Conservation (phyloP, 805 yeast species). For the Kodamaea leandrae region DNA sequence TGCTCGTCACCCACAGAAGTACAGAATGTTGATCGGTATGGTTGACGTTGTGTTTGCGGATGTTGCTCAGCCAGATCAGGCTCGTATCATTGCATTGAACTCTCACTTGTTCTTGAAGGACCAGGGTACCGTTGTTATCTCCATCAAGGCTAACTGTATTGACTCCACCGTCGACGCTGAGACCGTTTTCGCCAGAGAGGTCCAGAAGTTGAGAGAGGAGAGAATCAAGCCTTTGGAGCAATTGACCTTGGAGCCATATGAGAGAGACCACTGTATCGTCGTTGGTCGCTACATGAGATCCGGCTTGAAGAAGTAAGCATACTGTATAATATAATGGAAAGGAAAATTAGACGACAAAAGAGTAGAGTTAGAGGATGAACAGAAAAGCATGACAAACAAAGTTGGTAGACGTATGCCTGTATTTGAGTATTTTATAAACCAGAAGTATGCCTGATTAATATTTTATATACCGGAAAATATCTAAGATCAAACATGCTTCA, state of each 20-base stretch:
- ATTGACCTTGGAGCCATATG: slow-evolving; percentile 98
- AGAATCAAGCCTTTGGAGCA: slow-evolving; percentile 98
- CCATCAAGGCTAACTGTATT: slow-evolving; percentile 99
- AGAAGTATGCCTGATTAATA: too few species aligned
- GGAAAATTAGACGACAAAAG: not conserved
- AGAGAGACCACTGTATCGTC: slow-evolving; percentile 99
- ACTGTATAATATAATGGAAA: slow-evolving; percentile 5
- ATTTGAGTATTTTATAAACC: too few species aligned
- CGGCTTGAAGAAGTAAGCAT: slow-evolving; percentile 52
- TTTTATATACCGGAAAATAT: too few species aligned
- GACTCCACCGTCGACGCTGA: slow-evolving; percentile 99
- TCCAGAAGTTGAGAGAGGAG: slow-evolving; percentile 97
- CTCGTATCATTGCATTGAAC: slow-evolving; percentile 98
- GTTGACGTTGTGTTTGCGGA: slow-evolving; percentile 98
- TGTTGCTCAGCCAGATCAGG: slow-evolving; percentile 99
- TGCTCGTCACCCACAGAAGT: slow-evolving; percentile 99
- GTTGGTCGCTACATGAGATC: slow-evolving; percentile 96
- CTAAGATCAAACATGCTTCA: too few species aligned
- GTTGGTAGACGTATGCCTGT: too few species aligned
- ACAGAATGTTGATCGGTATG: slow-evolving; percentile 98
- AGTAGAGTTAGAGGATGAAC: not conserved
- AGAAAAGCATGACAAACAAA: too few species aligned
- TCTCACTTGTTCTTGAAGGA: slow-evolving; percentile 97
- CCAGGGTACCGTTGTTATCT: slow-evolving; percentile 97
- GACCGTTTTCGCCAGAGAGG: slow-evolving; percentile 99